These are phyloP conservation scores for Onygenales sp. DNA, from an alignment of 2,329 filamentous ascomycete genomes.

Conservation along the genomic window DNA sequence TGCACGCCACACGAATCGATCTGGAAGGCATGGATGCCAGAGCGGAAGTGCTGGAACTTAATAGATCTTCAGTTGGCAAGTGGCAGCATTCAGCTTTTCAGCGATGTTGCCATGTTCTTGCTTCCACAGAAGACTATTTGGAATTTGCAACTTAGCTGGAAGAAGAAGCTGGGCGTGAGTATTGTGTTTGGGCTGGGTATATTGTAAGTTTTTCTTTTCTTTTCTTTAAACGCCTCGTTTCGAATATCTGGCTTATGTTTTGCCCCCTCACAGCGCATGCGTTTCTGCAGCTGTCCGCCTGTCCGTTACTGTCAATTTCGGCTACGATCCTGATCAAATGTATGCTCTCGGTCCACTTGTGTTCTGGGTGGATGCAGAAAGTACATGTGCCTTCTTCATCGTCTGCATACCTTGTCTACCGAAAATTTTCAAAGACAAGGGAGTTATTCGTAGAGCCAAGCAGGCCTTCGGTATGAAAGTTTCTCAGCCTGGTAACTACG, in stretches of 20 bases:
- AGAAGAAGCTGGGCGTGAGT: slow-evolving; percentile 23
- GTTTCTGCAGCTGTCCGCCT: slow-evolving; percentile 33
- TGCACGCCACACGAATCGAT: slow-evolving; percentile 26
- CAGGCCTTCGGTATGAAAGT: neutral
- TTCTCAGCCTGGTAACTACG: neutral
- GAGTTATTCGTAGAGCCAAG: neutral
- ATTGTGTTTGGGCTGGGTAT: slow-evolving; percentile 25
- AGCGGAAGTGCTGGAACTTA: slow-evolving; percentile 22
- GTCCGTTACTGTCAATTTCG: neutral
- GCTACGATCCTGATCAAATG: slow-evolving; percentile 13
- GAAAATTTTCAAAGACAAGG: slow-evolving; percentile 25
- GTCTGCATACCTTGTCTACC: slow-evolving; percentile 31
- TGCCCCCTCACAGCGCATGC: slow-evolving; percentile 25
- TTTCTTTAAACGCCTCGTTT: neutral
- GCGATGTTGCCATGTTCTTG: slow-evolving; percentile 24
- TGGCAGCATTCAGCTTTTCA: slow-evolving; percentile 23
- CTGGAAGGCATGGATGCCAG: slow-evolving; percentile 24
- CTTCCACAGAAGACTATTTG: slow-evolving; percentile 29
- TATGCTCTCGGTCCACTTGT: slow-evolving; percentile 31
- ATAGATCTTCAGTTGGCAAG: slow-evolving; percentile 20
- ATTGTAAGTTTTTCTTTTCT: slow-evolving; percentile 17
- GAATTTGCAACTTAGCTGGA: slow-evolving; percentile 20
- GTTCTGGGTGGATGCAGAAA: slow-evolving; percentile 39
- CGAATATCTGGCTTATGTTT: neutral
- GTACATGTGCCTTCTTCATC: slow-evolving; percentile 39